Evolutionary conservation across 805 yeast genomes (phyloP).

Genomic region (Sungouiella blattae): DNA sequence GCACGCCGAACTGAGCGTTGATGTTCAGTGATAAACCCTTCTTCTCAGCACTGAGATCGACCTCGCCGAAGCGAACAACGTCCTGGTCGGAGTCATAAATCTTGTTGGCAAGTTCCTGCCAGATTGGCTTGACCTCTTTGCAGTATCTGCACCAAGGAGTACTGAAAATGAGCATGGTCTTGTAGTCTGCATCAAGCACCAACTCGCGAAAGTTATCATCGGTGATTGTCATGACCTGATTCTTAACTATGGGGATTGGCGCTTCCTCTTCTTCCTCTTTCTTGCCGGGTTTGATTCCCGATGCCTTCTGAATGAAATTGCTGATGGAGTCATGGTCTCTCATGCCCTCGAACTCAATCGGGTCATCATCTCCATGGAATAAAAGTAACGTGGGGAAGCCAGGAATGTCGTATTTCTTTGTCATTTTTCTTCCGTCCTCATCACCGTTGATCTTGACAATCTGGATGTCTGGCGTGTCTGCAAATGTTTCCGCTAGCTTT

Average conservation of each 20-base stretch:
- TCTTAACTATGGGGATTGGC: slow-evolving; percentile 1
- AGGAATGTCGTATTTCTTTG: slow-evolving; percentile 47
- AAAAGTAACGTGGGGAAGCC: slow-evolving; percentile 67
- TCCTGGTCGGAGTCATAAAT: slow-evolving; percentile 37
- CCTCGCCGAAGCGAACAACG: slow-evolving; percentile 37
- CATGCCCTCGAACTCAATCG: slow-evolving; percentile 54
- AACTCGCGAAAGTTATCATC: slow-evolving; percentile 36
- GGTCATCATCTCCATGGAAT: slow-evolving; percentile 49
- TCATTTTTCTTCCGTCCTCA: slow-evolving; percentile 44
- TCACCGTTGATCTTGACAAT: slow-evolving; percentile 62
- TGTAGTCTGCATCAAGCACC: slow-evolving; percentile 30
- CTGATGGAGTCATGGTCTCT: slow-evolving; percentile 50
- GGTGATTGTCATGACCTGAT: slow-evolving; percentile 7
- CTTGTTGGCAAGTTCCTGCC: slow-evolving; percentile 47
- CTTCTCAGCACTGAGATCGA: slow-evolving; percentile 17
- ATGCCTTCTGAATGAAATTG: slow-evolving; percentile 45
- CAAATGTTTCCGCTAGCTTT: slow-evolving; percentile 29
- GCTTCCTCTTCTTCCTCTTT: slow-evolving; percentile 5
- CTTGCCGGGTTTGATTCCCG: slow-evolving; percentile 22
- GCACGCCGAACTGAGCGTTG: slow-evolving; percentile 32
- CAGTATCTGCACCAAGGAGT: slow-evolving; percentile 63
- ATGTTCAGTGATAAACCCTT: slow-evolving; percentile 12
- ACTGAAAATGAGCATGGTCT: slow-evolving; percentile 50
- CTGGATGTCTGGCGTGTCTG: slow-evolving; percentile 36
- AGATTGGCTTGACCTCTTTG: slow-evolving; percentile 47